Evolutionary conservation across 106 monocot genomes (phyloP).

Genomic region (Chionographis japonica): DNA sequence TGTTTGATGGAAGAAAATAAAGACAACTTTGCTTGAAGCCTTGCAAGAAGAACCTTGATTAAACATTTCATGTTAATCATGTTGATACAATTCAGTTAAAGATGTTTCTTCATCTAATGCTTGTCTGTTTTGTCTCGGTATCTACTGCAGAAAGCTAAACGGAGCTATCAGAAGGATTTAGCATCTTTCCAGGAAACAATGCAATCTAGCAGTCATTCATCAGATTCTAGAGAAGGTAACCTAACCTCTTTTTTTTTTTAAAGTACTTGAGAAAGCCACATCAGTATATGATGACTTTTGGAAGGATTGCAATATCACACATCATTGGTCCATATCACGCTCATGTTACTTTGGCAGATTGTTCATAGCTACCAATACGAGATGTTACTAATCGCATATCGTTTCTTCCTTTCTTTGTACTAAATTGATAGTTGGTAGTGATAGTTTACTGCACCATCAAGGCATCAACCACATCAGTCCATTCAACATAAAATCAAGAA

Average conservation of each 20-base stretch:
- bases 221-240: conserved; percentile 32
- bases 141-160: conserved; percentile 73
- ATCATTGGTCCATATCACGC: too few relatives aligned
- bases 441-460: too few relatives aligned
- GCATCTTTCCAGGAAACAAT: conserved; percentile 45
- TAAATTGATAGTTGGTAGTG: too few relatives aligned
- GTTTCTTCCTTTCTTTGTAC: too few relatives aligned
- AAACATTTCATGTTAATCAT: background rate
- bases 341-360: too few relatives aligned
- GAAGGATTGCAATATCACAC: too few relatives aligned
- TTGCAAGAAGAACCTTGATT: too few relatives aligned
- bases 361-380: too few relatives aligned
- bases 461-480: background rate
- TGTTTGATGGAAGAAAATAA: background rate
- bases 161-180: conserved; percentile 89
- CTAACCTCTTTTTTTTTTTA: background rate
- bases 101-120: background rate
- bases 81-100: background rate
- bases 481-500: too few relatives aligned
- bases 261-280: too few relatives aligned
- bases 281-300: too few relatives aligned
- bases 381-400: too few relatives aligned
- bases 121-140: background rate
- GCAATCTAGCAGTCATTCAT: conserved; percentile 13
- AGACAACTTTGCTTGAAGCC: background rate